Evolutionary conservation across 192 early-diverging fungal genomes (phyloP).

Genomic region (Powellomyces hirtus): DNA sequence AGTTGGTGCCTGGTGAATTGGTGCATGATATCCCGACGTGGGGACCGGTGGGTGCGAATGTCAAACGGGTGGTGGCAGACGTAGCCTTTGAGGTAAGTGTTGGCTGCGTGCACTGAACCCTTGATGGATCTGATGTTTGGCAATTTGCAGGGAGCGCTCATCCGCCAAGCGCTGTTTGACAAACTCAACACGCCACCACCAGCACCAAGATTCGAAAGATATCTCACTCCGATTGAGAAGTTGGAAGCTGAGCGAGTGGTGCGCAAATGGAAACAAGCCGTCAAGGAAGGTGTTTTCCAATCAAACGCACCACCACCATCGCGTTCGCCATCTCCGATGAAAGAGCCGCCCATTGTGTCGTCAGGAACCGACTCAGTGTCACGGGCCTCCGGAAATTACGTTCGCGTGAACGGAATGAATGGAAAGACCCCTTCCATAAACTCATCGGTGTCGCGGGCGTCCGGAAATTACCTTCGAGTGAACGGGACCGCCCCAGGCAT

Average conservation of each 20-base stretch:
- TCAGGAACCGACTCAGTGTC: background rate
- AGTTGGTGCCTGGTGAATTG: constrained; percentile 3
- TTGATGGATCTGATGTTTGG: background rate
- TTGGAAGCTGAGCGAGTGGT: constrained; percentile 27
- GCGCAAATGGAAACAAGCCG: constrained; percentile 7
- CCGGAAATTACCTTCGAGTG: background rate
- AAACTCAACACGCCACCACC: constrained; percentile 10
- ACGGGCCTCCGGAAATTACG: background rate
- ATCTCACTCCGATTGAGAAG: constrained; percentile 28
- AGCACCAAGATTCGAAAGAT: constrained; percentile 15
- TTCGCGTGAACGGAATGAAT: background rate
- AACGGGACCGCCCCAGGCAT: background rate
- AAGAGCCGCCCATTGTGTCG: background rate
- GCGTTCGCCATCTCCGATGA: background rate
- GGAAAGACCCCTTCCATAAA: background rate
- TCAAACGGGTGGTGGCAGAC: constrained; percentile 48
- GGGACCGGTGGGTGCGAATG: constrained; percentile 29
- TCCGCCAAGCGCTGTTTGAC: constrained; percentile 13
- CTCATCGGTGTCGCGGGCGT: background rate
- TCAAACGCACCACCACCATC: background rate
- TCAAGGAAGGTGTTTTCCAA: background rate
- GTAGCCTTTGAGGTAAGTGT: constrained; percentile 49
- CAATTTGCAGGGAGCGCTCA: constrained; percentile 13
- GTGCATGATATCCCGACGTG: constrained; percentile 24
- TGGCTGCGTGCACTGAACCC: background rate